A percentile compares a stretch with the other conserved stretches of the same genome.
Conservation (phyloP, 352 stramenopile species). For the Globisporangium spinosum region DNA sequence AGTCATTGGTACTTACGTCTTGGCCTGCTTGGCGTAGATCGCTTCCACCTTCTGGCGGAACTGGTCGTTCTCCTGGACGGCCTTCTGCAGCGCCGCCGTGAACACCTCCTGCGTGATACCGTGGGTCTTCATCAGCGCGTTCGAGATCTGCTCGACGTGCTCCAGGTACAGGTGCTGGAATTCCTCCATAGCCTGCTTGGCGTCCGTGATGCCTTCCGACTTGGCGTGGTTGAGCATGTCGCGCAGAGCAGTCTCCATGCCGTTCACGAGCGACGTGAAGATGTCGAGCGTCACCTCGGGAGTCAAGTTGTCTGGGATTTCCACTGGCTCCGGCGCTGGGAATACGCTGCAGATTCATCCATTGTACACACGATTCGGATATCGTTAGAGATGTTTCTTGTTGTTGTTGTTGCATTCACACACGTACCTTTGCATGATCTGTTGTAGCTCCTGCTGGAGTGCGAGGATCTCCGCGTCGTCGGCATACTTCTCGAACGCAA, state of each 20-base stretch:
- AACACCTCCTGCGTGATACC: slow-evolving; percentile 63
- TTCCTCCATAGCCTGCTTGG: slow-evolving; percentile 63
- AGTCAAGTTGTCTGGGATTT: slow-evolving; percentile 67
- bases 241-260: slow-evolving; percentile 76
- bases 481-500: slow-evolving; percentile 55
- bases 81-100: slow-evolving; percentile 66
- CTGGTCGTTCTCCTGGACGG: slow-evolving; percentile 49
- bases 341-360: slow-evolving; percentile 43
- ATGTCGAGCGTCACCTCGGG: slow-evolving; percentile 67
- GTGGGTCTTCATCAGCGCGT: slow-evolving; percentile 60
- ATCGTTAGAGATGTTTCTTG: neutral
- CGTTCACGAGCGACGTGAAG: slow-evolving; percentile 56
- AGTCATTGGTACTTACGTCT: slow-evolving; percentile 41
- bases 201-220: slow-evolving; percentile 69
- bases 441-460: slow-evolving; percentile 65
- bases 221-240: slow-evolving; percentile 72
- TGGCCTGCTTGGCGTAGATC: slow-evolving; percentile 66
- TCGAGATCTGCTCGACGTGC: slow-evolving; percentile 67
- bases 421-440: slow-evolving; percentile 56
- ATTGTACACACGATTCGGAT: neutral
- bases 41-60: slow-evolving; percentile 70
- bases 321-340: slow-evolving; percentile 41
- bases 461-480: slow-evolving; percentile 58
- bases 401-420: neutral
- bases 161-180: slow-evolving; percentile 75